Base-by-base conservation (phyloP, 192 early-diverging fungal genomes). In the Mortierella alpina region DNA sequence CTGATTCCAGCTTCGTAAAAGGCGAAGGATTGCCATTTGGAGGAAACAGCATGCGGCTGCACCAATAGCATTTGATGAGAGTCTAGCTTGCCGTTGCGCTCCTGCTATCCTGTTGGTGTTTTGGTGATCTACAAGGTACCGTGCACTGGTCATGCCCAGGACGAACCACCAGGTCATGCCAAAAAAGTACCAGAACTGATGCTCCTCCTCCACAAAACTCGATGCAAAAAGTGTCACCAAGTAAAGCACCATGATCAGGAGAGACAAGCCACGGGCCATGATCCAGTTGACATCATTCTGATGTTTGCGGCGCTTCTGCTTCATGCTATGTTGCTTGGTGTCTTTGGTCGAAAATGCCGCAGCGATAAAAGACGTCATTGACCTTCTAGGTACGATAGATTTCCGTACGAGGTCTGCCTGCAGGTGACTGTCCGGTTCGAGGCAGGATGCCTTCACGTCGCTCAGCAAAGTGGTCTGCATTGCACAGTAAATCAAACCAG, bases 181-280 rank as follows among this genome's bases (percentile, higher is more conserved):
- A 83, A 90, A 90, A 75, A 88, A 93, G 71, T 90, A 91, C 92
- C 92, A 95, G 65, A 89, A 91, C 56, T 89, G 86, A 61, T 91
- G 90, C 71, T 94, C 93, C 57, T 94, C 91, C 73, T 94, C 93
- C 6, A 94, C 87, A 76, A 90, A 87, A 52, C 92, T 93, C 44
- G 90, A 92, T 8, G 92, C 86, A 75, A 85, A 86, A 51, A 90
- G 58, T 0, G 89, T 86, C n/a, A 88, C 14, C 44, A 87, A 57
- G 51, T 92, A 92, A 9, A 84, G 84, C 8, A 70, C 45, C 49
- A 86, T 54, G 45, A 88, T 74, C 41, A 84, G 49, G 0, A 66
- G 60, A 3, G 65, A 69, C 42, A 82, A 45, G 23, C 11, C 40
- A 42, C 70, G 59, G 10, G 53, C 63, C 22, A 39, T 18, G 7